Base-by-base conservation (phyloP, 148 eudicot genomes). In the Silene conica region DNA sequence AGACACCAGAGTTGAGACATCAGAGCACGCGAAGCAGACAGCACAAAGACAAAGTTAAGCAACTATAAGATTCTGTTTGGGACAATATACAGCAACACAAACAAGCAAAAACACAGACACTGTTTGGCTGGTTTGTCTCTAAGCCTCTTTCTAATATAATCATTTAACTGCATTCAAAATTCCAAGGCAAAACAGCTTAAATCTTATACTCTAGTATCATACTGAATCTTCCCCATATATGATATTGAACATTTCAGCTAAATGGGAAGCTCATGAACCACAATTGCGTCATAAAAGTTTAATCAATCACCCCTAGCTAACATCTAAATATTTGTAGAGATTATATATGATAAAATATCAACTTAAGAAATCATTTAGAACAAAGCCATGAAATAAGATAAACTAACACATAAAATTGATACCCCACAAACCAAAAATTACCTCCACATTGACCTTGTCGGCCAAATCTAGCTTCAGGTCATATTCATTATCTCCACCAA, bases 361-460 rank as follows among this genome's bases (percentile, higher is more conserved):
- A 5, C 5, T 38, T 38, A 66, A 14, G 8, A 16, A 41, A 4
- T 9, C 14, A 2, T 67, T 67, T 15, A 9, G 10, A 67, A 56
- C 54, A 20, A 11, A 67, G 50, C 25, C 14, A n/a, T 38, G 3
- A 18, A 8, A 11, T 3, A 2, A 19, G 18, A 23, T 14, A 68
- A 21, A 14, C 15, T 9, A 41, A 22, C 57, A 69, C 3, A 69
- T 8, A 22, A 69, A 69, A 38, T 23, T 26, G 9, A 43, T 38
- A 57, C 20, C 52, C 64, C 54, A 45, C 8, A 26, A 57, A 46
- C 19, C 19, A 38, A 62, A 67, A 64, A 26, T 69, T 77, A 94
- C 98, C 95, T 94, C 93, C 34, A 89, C 98, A 77, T 94, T 80
- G 83, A 94, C 91, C 80, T 91, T 89, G 81, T 86, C 97, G 64